A percentile compares a stretch with the other conserved stretches of the same genome.
These are phyloP conservation scores for Nannochloropsis granulata DNA, from an alignment of 108 stramenopile genomes.

Conservation along the genomic window DNA sequence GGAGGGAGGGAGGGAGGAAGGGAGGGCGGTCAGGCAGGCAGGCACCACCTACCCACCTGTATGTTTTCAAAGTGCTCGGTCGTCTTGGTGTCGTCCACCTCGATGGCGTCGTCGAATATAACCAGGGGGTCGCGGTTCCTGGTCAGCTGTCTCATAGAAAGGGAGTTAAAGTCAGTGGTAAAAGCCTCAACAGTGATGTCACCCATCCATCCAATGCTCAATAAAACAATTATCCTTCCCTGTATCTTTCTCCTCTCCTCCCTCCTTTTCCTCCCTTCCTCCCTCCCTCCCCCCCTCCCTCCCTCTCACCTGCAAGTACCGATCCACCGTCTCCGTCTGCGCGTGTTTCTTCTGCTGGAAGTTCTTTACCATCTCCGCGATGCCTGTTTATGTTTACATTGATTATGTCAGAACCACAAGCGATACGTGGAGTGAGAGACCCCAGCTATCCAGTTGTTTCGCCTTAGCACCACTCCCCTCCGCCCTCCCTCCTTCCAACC, in stretches of 20 bases:
- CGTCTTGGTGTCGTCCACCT: constrained; percentile 70
- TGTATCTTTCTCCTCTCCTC: background rate
- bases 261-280: background rate
- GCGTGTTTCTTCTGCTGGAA: background rate
- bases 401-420: no score
- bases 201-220: background rate
- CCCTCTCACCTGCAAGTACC: background rate
- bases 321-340: background rate
- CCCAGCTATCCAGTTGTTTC: background rate
- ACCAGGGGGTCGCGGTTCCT: constrained; percentile 78
- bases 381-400: background rate
- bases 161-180: no score
- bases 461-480: background rate
- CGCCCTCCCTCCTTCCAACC: background rate
- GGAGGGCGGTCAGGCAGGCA: no score
- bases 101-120: constrained; percentile 51
- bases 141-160: no score
- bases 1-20: no score
- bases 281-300: background rate
- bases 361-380: background rate
- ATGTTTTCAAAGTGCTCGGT: constrained; percentile 96
- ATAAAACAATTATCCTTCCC: background rate
- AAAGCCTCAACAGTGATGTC: background rate
- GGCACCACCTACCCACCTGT: constrained; percentile 42
- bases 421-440: background rate